Evolutionary conservation across 352 stramenopile genomes (phyloP).

Genomic region (Phytophthora sp.): DNA sequence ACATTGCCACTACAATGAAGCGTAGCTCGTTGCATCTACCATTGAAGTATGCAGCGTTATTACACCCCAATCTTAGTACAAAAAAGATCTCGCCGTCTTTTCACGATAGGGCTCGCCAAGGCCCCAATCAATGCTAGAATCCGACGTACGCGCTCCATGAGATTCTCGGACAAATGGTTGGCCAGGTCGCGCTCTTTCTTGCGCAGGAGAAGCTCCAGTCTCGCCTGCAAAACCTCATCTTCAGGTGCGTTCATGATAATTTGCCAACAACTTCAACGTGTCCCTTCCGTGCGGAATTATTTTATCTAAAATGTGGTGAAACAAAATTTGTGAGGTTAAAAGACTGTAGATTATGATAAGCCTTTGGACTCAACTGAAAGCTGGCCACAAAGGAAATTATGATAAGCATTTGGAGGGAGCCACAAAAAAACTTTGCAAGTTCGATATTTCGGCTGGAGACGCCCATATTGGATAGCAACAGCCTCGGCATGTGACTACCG

Average conservation of each 20-base stretch:
- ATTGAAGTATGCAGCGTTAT: neutral
- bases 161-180: constrained; percentile 22
- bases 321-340: too few relatives aligned
- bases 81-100: constrained; percentile 25
- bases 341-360: too few relatives aligned
- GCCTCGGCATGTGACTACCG: too few relatives aligned
- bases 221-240: constrained; percentile 18
- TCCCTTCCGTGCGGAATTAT: too few relatives aligned
- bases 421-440: neutral
- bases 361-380: too few relatives aligned
- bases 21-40: constrained; percentile 36
- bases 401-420: too few relatives aligned
- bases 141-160: constrained; percentile 36
- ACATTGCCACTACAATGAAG: constrained; percentile 26
- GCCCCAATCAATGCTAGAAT: too few relatives aligned
- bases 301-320: too few relatives aligned
- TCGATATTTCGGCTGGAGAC: neutral
- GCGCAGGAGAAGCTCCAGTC: constrained; percentile 14
- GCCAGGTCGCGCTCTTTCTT: constrained; percentile 14
- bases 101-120: too few relatives aligned
- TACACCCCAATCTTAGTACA: neutral
- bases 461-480: neutral
- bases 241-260: constrained; percentile 23
- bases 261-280: neutral
- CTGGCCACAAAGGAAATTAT: too few relatives aligned